Evolutionary conservation across 2,329 filamentous ascomycete species (phyloP).

Genomic region (Colletotrichum sidae): DNA sequence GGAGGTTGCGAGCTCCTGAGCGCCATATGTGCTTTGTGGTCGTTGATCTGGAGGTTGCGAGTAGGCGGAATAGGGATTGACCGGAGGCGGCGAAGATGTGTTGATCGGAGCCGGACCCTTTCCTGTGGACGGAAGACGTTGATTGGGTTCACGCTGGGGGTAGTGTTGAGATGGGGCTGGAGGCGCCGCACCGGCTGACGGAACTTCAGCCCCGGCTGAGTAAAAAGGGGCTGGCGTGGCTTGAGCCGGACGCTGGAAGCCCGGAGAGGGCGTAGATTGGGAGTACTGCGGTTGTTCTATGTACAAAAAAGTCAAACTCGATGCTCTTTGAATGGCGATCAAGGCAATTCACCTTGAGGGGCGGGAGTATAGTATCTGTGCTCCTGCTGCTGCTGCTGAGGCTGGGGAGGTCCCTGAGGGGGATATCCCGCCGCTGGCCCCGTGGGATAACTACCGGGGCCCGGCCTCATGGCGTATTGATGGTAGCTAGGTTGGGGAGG

Average conservation of each 20-base stretch:
- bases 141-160: constrained; percentile 62
- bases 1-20: constrained; percentile 83
- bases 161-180: constrained; percentile 57
- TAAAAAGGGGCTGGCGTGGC: constrained; percentile 73
- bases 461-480: constrained; percentile 70
- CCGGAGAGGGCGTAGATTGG: constrained; percentile 62
- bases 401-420: constrained; percentile 54
- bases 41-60: constrained; percentile 62
- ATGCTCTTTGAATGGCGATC: constrained; percentile 31
- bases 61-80: constrained; percentile 62
- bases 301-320: constrained; percentile 44
- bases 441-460: constrained; percentile 56
- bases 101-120: constrained; percentile 63
- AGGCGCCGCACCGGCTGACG: constrained; percentile 49
- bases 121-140: constrained; percentile 59
- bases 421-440: constrained; percentile 50
- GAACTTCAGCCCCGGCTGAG: constrained; percentile 68
- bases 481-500: constrained; percentile 84
- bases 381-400: constrained; percentile 39
- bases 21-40: constrained; percentile 76
- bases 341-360: constrained; percentile 58
- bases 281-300: constrained; percentile 60
- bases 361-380: constrained; percentile 76
- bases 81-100: constrained; percentile 63
- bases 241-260: constrained; percentile 64